Evolutionary conservation across 176 grass and related monocot species (phyloP).

Genomic region (Olyra latifolia): DNA sequence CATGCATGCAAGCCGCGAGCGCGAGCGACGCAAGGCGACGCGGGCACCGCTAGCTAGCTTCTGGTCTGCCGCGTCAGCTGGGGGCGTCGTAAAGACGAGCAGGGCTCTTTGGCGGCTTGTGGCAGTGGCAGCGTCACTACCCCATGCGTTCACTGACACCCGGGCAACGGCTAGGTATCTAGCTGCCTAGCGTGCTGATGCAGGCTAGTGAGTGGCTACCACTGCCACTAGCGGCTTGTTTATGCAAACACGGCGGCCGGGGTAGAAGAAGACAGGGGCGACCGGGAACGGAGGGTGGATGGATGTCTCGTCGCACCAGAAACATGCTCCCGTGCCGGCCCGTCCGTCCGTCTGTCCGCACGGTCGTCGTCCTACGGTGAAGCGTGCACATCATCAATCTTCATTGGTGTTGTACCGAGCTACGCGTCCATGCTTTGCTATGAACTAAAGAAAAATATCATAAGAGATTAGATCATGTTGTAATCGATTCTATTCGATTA

Average conservation of each 20-base stretch:
- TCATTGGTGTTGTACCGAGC: no score
- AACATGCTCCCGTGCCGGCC: not conserved
- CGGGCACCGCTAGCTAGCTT: not conserved
- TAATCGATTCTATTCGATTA: no score
- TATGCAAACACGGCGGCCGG: not conserved
- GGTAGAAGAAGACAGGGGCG: not conserved
- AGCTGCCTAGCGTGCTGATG: no score
- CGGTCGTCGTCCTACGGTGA: not conserved
- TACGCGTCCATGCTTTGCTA: no score
- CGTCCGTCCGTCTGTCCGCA: not conserved
- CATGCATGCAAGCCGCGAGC: not conserved
- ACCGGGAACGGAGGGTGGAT: not conserved
- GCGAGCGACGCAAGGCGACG: not conserved
- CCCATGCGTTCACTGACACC: not conserved
- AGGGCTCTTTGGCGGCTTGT: not conserved
- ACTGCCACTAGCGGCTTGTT: no score
- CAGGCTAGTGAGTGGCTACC: no score
- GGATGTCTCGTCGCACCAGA: conserved; percentile 2
- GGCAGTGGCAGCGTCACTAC: not conserved
- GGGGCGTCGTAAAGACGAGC: not conserved
- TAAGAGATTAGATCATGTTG: no score
- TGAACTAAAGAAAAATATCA: no score
- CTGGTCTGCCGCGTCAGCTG: not conserved
- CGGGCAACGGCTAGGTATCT: not conserved
- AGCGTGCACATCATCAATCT: no score